Evolutionary conservation across 768 basidiomycete genomes (phyloP), one percentile per base, ranked within the genome.

Genomic region (Macrocybe gigantea): DNA sequence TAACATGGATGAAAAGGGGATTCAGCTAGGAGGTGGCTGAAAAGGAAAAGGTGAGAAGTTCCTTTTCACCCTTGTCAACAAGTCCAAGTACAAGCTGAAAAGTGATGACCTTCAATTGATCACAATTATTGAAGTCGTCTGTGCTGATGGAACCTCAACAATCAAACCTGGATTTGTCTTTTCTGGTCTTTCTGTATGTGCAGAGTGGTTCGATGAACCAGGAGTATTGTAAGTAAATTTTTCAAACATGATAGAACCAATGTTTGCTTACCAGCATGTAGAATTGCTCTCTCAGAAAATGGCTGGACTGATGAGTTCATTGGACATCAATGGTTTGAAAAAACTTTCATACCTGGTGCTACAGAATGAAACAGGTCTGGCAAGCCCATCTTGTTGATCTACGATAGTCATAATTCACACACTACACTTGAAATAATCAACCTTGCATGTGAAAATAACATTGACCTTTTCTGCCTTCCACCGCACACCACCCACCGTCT

Each of bases 301-400:
- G 69, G 72, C 8, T 73, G 72, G 72, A 72, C 65, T 7, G 66
- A 69, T 49, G 49, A 67, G 6, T 63, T 69, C 10, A 52, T 69
- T 7, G 65, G 67, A 31, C 13, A 36, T 1, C 47, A 64, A n/a
- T 76, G 75, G 74, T 68, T 76, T 34, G 36, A 60, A 41, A 47
- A 59, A n/a, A 64, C 64, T 36, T 73, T 71, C 48, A 54, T 65
- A 1, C 65, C 63, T 5, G 33, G 38, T 9, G 63, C 58, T 5
- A 41, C 38, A 12, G 53, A 42, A 38, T 43, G 41, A 15, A 57
- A 58, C 22, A 49, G 37, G 5, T 44, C 53, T 12, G 49, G 40
- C 36, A 53, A 54, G 0, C 64, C 59, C 12, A 57, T 52, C 0
- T 55, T 70, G 6, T 54, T 71, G 2, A 67, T 71, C 30, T 52